Evolutionary conservation across 2,329 filamentous ascomycete genomes (phyloP).

Genomic region (Coleophoma cylindrospora): DNA sequence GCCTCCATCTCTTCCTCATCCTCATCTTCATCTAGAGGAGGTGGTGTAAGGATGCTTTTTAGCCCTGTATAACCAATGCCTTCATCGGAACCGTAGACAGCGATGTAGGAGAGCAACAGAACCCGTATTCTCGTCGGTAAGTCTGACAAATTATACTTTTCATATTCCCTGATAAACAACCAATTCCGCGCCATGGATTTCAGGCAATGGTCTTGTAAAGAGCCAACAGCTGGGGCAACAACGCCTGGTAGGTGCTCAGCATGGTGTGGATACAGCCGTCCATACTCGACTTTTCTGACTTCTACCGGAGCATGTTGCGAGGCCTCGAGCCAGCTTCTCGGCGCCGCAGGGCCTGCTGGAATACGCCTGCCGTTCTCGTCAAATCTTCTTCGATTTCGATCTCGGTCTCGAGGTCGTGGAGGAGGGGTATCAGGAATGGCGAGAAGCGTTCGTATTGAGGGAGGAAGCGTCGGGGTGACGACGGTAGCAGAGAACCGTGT

Average conservation of each 20-base stretch:
- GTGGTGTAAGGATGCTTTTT: constrained; percentile 36
- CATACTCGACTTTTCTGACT: constrained; percentile 5
- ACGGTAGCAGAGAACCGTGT: constrained; percentile 22
- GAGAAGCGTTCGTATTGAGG: constrained; percentile 52
- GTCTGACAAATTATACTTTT: constrained; percentile 50
- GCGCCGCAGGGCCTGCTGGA: constrained; percentile 54
- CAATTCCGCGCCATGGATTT: constrained; percentile 47
- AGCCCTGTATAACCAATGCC: constrained; percentile 48
- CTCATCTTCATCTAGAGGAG: constrained; percentile 23
- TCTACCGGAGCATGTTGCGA: constrained; percentile 22
- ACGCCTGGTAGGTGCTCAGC: constrained; percentile 32
- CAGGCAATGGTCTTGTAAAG: constrained; percentile 44
- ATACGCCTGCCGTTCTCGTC: constrained; percentile 44
- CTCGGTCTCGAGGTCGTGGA: constrained; percentile 37
- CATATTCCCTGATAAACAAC: constrained; percentile 49
- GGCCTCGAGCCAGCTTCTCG: constrained; percentile 48
- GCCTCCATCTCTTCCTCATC: constrained; percentile 7
- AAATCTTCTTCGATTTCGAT: constrained; percentile 30
- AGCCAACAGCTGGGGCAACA: constrained; percentile 12
- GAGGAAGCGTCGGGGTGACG: constrained; percentile 48
- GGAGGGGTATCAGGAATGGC: constrained; percentile 52
- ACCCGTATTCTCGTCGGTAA: constrained; percentile 48
- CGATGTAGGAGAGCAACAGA: constrained; percentile 46
- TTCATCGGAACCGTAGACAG: constrained; percentile 33
- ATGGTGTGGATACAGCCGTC: constrained; percentile 23